Conservation (phyloP, 2,329 filamentous ascomycete species). For the Exophiala calicioides region DNA sequence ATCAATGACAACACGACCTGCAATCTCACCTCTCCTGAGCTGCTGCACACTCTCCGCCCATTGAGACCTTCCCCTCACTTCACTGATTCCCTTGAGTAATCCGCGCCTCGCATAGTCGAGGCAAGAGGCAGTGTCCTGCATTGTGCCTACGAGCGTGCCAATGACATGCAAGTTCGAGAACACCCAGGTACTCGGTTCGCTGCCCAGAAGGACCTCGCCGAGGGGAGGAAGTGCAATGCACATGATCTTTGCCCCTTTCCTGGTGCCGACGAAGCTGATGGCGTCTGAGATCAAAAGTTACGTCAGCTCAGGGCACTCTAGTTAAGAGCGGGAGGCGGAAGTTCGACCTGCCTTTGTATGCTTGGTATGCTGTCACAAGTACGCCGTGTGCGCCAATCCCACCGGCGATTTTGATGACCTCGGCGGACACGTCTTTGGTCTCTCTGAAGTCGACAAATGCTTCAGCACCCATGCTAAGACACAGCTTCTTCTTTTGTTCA, state of each 20-base stretch:
- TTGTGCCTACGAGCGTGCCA: constrained; percentile 38
- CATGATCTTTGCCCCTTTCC: constrained; percentile 54
- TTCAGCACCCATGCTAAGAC: constrained; percentile 40
- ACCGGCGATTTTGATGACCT: constrained; percentile 22
- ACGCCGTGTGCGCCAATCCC: constrained; percentile 20
- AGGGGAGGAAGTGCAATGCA: constrained; percentile 45
- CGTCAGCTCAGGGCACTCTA: background rate
- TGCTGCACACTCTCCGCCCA: constrained; percentile 55
- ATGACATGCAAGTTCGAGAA: constrained; percentile 21
- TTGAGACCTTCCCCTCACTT: constrained; percentile 49
- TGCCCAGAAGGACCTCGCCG: background rate
- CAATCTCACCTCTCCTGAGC: constrained; percentile 52
- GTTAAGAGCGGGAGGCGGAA: too few species aligned
- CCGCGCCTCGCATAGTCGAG: constrained; percentile 47
- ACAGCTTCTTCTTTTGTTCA: constrained; percentile 34
- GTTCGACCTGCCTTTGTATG: constrained; percentile 16
- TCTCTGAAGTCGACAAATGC: constrained; percentile 40
- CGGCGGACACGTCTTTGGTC: constrained; percentile 20
- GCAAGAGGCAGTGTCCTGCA: constrained; percentile 49
- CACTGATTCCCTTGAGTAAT: constrained; percentile 52
- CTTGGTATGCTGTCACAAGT: constrained; percentile 18
- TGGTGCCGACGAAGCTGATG: constrained; percentile 45
- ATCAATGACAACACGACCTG: constrained; percentile 56
- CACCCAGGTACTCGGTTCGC: constrained; percentile 10
- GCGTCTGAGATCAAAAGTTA: constrained; percentile 28